These are phyloP conservation scores for Hanseniaspora taiwanica DNA, from an alignment of 805 yeast genomes.

Conservation along the genomic window DNA sequence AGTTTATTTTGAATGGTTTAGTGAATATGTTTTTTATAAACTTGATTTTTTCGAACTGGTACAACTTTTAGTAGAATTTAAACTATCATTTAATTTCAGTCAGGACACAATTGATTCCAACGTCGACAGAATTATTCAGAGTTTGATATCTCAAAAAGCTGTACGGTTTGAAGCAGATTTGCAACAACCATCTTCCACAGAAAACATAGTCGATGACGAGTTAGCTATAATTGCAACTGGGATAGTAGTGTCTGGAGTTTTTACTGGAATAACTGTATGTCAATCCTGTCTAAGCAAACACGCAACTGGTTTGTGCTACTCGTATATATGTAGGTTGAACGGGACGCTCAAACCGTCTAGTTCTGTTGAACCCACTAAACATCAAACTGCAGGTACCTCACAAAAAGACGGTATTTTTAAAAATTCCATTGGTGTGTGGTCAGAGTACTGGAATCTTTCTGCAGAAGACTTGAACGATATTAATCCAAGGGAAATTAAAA, in stretches of 20 bases:
- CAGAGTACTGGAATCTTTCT: constrained; percentile 49
- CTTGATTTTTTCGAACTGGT: constrained; percentile 42
- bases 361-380: no score
- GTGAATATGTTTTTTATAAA: constrained; percentile 34
- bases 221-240: constrained; percentile 25
- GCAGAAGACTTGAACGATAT: constrained; percentile 39
- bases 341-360: no score
- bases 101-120: constrained; percentile 36
- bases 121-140: constrained; percentile 34
- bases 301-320: not conserved
- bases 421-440: constrained; percentile 41
- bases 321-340: no score
- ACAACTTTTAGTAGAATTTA: constrained; percentile 36
- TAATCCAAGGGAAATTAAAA: constrained; percentile 39
- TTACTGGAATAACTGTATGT: constrained; percentile 24
- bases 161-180: constrained; percentile 24
- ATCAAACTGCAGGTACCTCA: not conserved
- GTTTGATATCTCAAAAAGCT: constrained; percentile 31
- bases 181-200: constrained; percentile 12
- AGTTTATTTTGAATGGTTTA: constrained; percentile 38
- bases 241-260: constrained; percentile 23
- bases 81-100: constrained; percentile 34
- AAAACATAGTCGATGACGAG: constrained; percentile 18
- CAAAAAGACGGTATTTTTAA: constrained; percentile 21
- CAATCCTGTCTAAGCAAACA: constrained; percentile 7